Evolutionary conservation across 108 stramenopile genomes (phyloP), one percentile per base, ranked within the genome.

Genomic region (Nannochloropsis salina): DNA sequence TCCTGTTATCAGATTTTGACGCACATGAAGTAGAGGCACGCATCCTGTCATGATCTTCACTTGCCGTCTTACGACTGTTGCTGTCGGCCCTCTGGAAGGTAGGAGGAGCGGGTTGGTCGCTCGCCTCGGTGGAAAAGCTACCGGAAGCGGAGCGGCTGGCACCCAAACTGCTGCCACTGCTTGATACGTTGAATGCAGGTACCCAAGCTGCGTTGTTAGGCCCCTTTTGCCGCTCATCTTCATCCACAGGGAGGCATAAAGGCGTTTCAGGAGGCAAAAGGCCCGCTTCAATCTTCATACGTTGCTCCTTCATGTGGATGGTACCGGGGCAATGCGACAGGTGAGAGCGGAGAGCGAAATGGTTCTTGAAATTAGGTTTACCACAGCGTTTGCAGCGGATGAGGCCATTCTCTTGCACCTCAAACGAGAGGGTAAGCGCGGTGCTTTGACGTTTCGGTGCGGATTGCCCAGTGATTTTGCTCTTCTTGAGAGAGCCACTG

Each of bases 271-370:
- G 61, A 0, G 61, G 61, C 15, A 74, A n/a, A 74, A 74, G 61
- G 6, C 61, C 61, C 0, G 61, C 61, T 74, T 74, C 61, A n/a
- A 74, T 74, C 8, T 74, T 74, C 61, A 74, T 74, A 0, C 61
- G 61, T 74, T 74, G 61, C 61, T 74, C 61, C n/a, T 74, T 74
- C 61, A 74, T 74, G 61, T 74, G 61, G n/a, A 74, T 74, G 61
- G 61, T 74, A n/a, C 61, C 61, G 61, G 61, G 61, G 61, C 61
- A 74, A n/a, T 74, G 61, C 15, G 61, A 74, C 20, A 74, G 61
- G 61, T 74, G 61, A n/a, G 61, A 74, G 61, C 61, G 61, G 61
- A 74, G 61, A n/a, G 61, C 61, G 3, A 74, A 74, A 74, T 74
- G 61, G n/a, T 74, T 74, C 0, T 74, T 74, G 8, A 74, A 74